These are phyloP conservation scores for Bryoerythrophyllum caledonicum DNA, from an alignment of 225 moss, liverwort and hornwort species.

Conservation along the genomic window DNA sequence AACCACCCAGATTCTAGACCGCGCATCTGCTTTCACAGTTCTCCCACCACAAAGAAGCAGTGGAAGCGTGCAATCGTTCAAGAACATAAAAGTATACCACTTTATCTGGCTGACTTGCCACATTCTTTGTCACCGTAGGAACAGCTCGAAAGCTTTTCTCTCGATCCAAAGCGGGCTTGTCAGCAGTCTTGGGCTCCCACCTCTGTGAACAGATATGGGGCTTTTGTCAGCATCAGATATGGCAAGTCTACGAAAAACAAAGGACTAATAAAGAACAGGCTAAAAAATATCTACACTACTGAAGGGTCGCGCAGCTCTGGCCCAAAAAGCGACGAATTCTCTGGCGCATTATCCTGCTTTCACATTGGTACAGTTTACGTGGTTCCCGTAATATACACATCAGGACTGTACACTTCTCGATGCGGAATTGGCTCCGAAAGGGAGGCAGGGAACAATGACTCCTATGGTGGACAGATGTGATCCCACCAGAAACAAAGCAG, in stretches of 20 bases:
- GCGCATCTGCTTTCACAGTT: slow-evolving; percentile 4
- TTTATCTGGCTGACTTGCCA: slow-evolving; percentile 43
- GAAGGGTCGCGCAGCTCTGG: background rate
- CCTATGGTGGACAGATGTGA: background rate
- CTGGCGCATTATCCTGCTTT: background rate
- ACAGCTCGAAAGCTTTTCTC: slow-evolving; percentile 47
- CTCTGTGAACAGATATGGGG: slow-evolving; percentile 46
- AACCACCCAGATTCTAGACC: background rate
- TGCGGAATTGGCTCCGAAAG: slow-evolving; percentile 14
- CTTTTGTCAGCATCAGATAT: slow-evolving; percentile 34
- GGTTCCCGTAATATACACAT: background rate
- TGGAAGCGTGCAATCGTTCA: slow-evolving; percentile 3
- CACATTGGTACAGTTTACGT: background rate
- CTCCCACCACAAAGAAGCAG: slow-evolving; percentile 13
- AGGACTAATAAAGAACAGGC: slow-evolving; percentile 10
- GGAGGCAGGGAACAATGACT: background rate
- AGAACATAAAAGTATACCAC: slow-evolving; percentile 28
- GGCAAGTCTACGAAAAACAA: slow-evolving; percentile 8
- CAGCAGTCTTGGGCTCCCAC: slow-evolving; percentile 58
- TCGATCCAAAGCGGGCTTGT: slow-evolving; percentile 40
- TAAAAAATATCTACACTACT: slow-evolving; percentile 1
- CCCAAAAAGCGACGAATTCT: background rate
- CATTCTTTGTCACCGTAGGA: slow-evolving; percentile 39
- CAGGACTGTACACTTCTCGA: slow-evolving; percentile 14
- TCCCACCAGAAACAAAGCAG: background rate